These are phyloP conservation scores for Magnusiomyces suaveolens DNA, from an alignment of 1,139 yeast species.

Conservation along the genomic window DNA sequence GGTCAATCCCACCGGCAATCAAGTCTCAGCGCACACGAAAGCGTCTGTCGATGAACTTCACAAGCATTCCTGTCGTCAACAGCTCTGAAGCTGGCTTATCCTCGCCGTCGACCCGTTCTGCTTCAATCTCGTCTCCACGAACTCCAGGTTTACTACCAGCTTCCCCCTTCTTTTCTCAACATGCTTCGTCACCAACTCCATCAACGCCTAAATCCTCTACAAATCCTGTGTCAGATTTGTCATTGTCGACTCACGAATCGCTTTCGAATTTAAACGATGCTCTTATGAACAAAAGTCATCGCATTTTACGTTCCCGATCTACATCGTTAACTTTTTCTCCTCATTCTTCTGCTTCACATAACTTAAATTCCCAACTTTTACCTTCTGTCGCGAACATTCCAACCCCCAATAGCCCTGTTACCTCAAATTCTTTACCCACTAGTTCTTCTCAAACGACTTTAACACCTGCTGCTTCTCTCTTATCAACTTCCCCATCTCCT, in stretches of 20 bases:
- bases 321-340: conserved; percentile 3
- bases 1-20: not conserved
- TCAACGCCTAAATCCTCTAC: not conserved
- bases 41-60: conserved; percentile 25
- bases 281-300: conserved; percentile 1
- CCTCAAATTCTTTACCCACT: not conserved
- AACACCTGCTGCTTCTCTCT: not conserved
- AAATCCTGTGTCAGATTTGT: not conserved
- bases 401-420: not conserved
- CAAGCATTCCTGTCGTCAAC: conserved; percentile 22
- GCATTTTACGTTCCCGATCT: not conserved
- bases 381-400: not conserved
- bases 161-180: not conserved
- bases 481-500: not conserved
- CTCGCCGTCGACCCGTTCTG: not conserved
- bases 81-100: conserved; percentile 6
- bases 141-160: not conserved
- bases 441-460: not conserved
- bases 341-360: not conserved
- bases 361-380: not conserved
- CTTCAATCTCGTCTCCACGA: not conserved
- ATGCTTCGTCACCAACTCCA: not conserved
- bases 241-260: not conserved
- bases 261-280: not conserved
- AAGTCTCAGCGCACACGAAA: conserved; percentile 11